Evolutionary conservation across 2,329 filamentous ascomycete species (phyloP), one percentile per base, ranked within the genome.

Genomic region (Leptographium galeiforme): DNA sequence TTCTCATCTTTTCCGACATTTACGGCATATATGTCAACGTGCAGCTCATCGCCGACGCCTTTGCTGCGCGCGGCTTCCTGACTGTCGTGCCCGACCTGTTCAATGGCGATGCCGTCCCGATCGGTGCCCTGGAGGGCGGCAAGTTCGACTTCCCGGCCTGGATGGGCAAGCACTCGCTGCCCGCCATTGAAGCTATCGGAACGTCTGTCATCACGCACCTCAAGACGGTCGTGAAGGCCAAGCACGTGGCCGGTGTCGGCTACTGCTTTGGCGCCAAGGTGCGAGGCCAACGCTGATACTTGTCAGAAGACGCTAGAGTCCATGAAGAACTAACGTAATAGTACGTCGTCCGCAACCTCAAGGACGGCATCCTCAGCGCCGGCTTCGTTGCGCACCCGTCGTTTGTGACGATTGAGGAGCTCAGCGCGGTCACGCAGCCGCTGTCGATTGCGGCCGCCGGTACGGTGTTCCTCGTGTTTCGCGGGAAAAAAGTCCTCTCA

Each of bases 261-360:
- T 89, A 89, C 68, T 89, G 86, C 68, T 87, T 89, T 59, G 85
- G 86, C 40, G 85, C 76, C 53, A 87, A 86, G 73, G 78, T 80
- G 59, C 19, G 32, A 25, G 25, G 25, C 25, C 25, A 25, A 25
- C 5, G 25, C 25, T 25, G 25, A 25, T 25, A 25, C 25, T 25
- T 25, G 25, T 5, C 25, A 3, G 5, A 25, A 25, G 25, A 25
- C 25, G 5, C 25, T 25, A 3, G 25, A 25, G 25, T 3, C 25
- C 2, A 2, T 2, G 25, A 25, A 25, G 25, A 25, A 39, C 44
- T n/a, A 4, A 7, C 38, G 48, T 18, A 12, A 41, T 25, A 84
- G 78, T 89, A 86, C 65, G 79, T 87, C 38, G 75, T 76, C 52
- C 81, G 89, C 44, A 85, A 83, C 72, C 75, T 75, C 70, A 73